Conservation (phyloP, 768 basidiomycete genomes). For the Ramaria sp. region DNA sequence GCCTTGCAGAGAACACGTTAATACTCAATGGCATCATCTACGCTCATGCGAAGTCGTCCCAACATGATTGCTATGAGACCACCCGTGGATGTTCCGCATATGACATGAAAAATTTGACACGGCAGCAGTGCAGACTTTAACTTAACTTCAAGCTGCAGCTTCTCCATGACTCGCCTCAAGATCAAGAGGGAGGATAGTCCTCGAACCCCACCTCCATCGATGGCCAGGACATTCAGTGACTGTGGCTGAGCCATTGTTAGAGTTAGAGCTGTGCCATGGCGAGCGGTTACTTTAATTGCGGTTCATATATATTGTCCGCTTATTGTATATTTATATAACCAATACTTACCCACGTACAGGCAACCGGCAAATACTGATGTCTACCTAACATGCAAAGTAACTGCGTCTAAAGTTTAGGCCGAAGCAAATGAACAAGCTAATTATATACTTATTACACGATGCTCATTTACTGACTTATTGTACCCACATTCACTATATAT, state of each 20-base stretch:
- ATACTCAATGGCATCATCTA: constrained; percentile 23
- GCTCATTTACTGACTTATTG: no score
- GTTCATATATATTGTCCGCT: no score
- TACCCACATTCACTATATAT: no score
- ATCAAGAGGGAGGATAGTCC: constrained; percentile 24
- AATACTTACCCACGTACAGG: no score
- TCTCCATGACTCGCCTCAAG: constrained; percentile 22
- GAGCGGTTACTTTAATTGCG: no score
- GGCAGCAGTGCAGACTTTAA: constrained; percentile 17
- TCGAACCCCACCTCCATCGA: constrained; percentile 28
- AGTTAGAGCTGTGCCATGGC: neutral
- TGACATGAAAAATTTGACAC: constrained; percentile 27
- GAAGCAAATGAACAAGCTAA: no score
- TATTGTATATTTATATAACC: no score
- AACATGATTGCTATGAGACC: constrained; percentile 30
- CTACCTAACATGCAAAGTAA: no score
- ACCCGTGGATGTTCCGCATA: constrained; percentile 26
- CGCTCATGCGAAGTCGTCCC: constrained; percentile 25
- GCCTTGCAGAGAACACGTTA: constrained; percentile 20
- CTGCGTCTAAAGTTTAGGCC: no score
- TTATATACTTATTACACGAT: no score
- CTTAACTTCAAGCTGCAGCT: constrained; percentile 9
- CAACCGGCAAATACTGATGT: no score
- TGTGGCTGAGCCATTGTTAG: neutral
- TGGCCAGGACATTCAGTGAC: neutral